Base-by-base conservation (phyloP, 441 rosid genomes). In the Aleurites moluccanus region DNA sequence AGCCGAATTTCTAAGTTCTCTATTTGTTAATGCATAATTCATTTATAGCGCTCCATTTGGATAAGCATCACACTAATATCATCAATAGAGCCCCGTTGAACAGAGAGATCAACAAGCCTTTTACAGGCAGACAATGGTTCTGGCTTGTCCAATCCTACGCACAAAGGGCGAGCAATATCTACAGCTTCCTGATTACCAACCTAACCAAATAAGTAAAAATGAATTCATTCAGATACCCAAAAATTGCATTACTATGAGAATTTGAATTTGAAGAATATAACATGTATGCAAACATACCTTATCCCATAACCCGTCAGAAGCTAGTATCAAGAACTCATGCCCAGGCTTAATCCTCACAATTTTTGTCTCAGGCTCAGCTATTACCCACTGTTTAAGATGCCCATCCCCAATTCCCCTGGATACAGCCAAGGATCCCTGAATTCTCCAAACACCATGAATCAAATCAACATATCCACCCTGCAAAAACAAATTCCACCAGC, bases 381-480 rank as follows among this genome's bases (percentile, higher is more conserved):
- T 88, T 10, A 95, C 85, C 98, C 98, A 95, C 40, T 84, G 75
- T 70, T 95, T 95, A 64, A 90, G 88, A 73, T 84, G 83, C 35
- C 81, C 44, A 72, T 95, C 95, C 28, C 99, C 99, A 16, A 95
- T 88, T 47, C 87, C 92, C 77, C 98, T 80, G 1, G 99, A 89
- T 25, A 95, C 95, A 4, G 96, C 98, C 64, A 95, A 79, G 25
- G 92, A 85, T 9, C 96, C 94, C 66, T 92, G 97, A 67, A 95
- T 83, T 79, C 99, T 87, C 99, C 98, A 95, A 65, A 80, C 85
- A 47, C 99, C 98, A 56, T 75, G 84, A 72, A 84, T 67, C 20
- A 83, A 71, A 85, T 95, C 97, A n/a, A 95, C 93, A 81, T 91
- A 95, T 9, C 99, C 98, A 56, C 97, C 99, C 99, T 94, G 79